Base-by-base conservation (phyloP, 441 rosid genomes). In the Populus trichocarpa region DNA sequence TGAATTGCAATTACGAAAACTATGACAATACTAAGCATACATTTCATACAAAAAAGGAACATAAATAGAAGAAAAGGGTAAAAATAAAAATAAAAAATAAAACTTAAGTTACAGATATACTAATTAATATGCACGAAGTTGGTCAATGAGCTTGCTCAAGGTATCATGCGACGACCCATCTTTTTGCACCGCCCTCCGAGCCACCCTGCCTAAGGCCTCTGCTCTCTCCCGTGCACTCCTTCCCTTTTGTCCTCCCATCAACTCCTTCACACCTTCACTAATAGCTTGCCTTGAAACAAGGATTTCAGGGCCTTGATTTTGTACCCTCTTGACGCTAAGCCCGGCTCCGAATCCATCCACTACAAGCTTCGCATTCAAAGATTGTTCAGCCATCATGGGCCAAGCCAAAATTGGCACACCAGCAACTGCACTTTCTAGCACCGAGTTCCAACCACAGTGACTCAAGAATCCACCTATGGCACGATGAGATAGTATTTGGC, bases 371-470 rank as follows among this genome's bases (percentile, higher is more conserved):
- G 86, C 87, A 67, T 85, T 87, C 30, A 85, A 28, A 11, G 75
- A 28, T 70, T 87, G 88, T 30, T 87, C 88, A 2, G 83, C 79
- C 0, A 77, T 79, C 81, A 75, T 81, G 1, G 87, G 85, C 88
- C 90, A 87, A 0, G 71, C 80, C 73, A 84, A 35, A 6, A 87
- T 32, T 0, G 90, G 90, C 71, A 85, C 82, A 11, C 83, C 84
- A 2, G 30, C 70, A 4, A 81, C 70, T 67, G 81, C 26, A 67
- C 87, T 79, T 69, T 87, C 90, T 3, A 87, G 61, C 35, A 83
- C 80, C 4, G 88, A 85, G 65, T 85, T 87, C 88, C 88, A 85
- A 3, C 90, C 88, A 26, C 90, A 85, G 1, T 87, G 88, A 35
- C 85, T 85, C 75, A 85, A 36, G 77, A 87, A 87, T 33, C 83